Evolutionary conservation across 2,329 filamentous ascomycete genomes (phyloP), one percentile per base, ranked within the genome.

Genomic region (Furcasterigmium sp.): DNA sequence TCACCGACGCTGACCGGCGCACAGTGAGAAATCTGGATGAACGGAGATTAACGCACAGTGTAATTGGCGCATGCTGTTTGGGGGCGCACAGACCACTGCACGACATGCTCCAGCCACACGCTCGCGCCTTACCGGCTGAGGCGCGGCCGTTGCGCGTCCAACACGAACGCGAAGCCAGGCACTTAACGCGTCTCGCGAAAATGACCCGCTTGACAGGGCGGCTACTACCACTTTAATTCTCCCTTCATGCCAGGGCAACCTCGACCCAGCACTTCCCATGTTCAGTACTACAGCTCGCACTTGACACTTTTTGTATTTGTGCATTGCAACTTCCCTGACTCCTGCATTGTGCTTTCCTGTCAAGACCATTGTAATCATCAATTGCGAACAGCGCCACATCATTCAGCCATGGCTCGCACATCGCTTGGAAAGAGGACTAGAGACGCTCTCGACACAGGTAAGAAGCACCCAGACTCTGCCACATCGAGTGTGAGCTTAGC

Each of bases 351-450:
- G 23, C 25, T 10, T 32, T 4, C 6, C 9, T 30, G 19, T 15
- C 20, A 18, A 32, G 14, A 4, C 17, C 38, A 17, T 19, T 32
- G 32, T 35, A 35, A 35, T 40, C 18, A 3, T 40, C n/a, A 19
- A 40, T 23, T 23, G 25, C 32, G 17, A 21, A 17, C 15, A 17
- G 8, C 20, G 19, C 13, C 19, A 9, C n/a, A 15, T 14, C 28
- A 21, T 13, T 10, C 18, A 32, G 34, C 37, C 44, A 56, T 56
- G 54, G 40, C 54, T 49, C 46, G 46, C 35, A 45, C 47, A 25
- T 38, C 45, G 43, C 48, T 56, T 10, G 53, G 54, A 39, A 56
- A 56, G 51, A 46, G 54, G 49, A 49, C 45, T 34, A 48, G 53
- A 43, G 28, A 42, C 21, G 44, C 45, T 19, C 39, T 43, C 26